Conservation (phyloP, 352 stramenopile species). For the Phytophthora podocarpi region DNA sequence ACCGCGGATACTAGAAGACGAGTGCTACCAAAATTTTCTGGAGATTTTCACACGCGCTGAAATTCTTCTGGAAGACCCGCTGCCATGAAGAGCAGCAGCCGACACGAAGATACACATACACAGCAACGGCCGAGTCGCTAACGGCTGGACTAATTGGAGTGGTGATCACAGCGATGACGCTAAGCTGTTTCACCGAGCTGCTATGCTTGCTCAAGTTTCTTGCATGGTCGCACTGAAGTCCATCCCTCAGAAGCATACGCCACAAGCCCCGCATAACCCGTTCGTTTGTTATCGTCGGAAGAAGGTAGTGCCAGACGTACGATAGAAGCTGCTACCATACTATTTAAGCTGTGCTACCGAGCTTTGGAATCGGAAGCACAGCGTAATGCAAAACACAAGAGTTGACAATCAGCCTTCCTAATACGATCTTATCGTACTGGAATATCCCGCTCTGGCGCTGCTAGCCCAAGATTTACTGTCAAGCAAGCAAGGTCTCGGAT, state of each 20-base stretch:
- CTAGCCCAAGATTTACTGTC: too few species aligned
- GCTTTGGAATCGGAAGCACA: not conserved
- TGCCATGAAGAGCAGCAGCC: slow-evolving; percentile 9
- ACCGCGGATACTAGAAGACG: slow-evolving; percentile 42
- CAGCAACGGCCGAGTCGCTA: not conserved
- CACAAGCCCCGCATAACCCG: not conserved
- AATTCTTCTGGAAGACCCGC: slow-evolving; percentile 26
- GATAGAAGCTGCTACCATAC: slow-evolving; percentile 21
- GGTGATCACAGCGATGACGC: not conserved
- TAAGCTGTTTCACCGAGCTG: too few species aligned
- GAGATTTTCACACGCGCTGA: slow-evolving; percentile 47
- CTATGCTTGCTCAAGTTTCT: not conserved
- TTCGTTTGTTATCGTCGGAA: not conserved
- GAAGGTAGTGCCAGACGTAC: slow-evolving; percentile 1
- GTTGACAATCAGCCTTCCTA: too few species aligned
- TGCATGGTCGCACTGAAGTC: not conserved
- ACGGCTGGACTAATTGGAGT: not conserved
- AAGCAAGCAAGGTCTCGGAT: too few species aligned
- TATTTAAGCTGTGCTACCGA: slow-evolving; percentile 26
- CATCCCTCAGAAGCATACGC: not conserved
- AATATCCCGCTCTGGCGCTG: too few species aligned
- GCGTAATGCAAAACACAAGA: slow-evolving; percentile 25
- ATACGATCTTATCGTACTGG: too few species aligned
- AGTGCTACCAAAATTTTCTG: slow-evolving; percentile 46
- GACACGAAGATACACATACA: not conserved